Conservation (phyloP, 148 eudicot genomes). For the Polygonum aviculare region DNA sequence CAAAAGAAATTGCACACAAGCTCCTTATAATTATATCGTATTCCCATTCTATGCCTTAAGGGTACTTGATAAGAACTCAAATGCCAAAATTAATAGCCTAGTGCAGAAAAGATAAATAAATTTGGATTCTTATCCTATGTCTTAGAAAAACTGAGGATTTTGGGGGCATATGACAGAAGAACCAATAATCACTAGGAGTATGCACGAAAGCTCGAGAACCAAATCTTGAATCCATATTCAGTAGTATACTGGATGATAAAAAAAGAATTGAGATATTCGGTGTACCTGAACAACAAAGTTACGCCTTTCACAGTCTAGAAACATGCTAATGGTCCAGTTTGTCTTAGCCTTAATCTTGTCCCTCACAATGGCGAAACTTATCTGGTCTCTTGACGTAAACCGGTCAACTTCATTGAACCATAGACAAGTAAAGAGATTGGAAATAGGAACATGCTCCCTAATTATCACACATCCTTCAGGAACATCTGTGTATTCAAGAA, state of each 20-base stretch:
- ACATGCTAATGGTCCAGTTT: constrained; percentile 84
- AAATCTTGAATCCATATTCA: background rate
- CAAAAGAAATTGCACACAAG: background rate
- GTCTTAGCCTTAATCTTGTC: constrained; percentile 74
- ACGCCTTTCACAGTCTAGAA: constrained; percentile 94
- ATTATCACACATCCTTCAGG: constrained; percentile 98
- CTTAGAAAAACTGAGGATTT: background rate
- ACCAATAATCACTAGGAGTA: too few species aligned
- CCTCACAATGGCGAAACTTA: constrained; percentile 87
- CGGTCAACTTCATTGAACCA: constrained; percentile 99
- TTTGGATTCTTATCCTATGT: background rate
- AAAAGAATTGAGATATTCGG: background rate
- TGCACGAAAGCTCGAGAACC: background rate
- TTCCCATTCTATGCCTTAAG: too few species aligned
- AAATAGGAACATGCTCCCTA: constrained; percentile 86
- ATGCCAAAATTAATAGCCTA: too few species aligned
- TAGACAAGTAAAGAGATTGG: constrained; percentile 87
- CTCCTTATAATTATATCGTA: background rate
- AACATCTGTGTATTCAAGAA: constrained; percentile 52
- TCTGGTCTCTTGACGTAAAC: constrained; percentile 92
- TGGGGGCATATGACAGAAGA: too few species aligned
- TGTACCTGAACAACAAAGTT: constrained; percentile 91
- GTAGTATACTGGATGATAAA: background rate
- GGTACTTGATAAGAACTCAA: too few species aligned
- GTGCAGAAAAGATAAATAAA: too few species aligned